Conservation (phyloP, 2,329 filamentous ascomycete genomes). For the Venturia carpophila region DNA sequence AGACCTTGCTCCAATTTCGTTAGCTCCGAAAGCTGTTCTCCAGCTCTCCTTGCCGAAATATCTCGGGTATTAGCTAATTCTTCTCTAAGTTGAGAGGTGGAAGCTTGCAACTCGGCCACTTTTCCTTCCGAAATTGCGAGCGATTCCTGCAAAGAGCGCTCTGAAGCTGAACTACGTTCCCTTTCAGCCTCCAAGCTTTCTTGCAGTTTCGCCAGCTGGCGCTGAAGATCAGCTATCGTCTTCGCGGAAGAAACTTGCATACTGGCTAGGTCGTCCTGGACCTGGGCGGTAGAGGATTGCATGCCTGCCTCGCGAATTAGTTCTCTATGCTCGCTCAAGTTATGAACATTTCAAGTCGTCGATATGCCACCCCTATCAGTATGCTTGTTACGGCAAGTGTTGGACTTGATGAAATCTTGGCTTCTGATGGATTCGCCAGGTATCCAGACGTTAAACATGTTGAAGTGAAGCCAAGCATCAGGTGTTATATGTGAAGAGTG, state of each 20-base stretch:
- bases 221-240: background rate
- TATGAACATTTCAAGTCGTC: too few relatives aligned
- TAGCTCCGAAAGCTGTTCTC: background rate
- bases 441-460: background rate
- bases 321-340: background rate
- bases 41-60: background rate
- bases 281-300: background rate
- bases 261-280: background rate
- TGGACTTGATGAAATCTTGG: background rate
- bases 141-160: background rate
- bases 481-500: background rate
- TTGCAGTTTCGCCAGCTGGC: background rate
- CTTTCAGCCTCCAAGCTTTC: background rate
- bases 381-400: too few relatives aligned
- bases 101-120: background rate
- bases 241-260: background rate
- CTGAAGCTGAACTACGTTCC: background rate
- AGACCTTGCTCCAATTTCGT: background rate
- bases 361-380: too few relatives aligned
- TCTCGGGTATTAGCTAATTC: background rate
- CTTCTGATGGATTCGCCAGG: background rate
- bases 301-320: background rate
- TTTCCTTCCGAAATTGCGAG: background rate
- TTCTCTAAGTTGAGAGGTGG: background rate
- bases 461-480: background rate